Percentiles rank a stretch among this genome's conserved stretches.
Evolutionary conservation across 164 flowering plant species (phyloP).

Genomic region (Nelumbo lutea): DNA sequence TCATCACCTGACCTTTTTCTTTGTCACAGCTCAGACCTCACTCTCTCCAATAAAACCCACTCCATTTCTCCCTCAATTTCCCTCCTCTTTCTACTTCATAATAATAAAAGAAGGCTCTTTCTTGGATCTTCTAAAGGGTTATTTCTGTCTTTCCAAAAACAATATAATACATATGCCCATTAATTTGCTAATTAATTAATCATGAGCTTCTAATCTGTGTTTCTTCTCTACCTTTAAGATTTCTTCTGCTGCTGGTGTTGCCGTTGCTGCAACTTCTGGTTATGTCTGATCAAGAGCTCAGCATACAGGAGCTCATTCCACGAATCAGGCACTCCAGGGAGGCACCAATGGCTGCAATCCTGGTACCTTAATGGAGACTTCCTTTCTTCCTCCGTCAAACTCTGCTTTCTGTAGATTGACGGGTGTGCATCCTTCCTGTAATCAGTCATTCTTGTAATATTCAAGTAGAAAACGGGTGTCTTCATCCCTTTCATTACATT

Average conservation of each 20-base stretch:
- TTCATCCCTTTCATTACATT: constrained; percentile 10
- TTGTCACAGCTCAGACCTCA: too few relatives aligned
- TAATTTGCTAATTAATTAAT: too few relatives aligned
- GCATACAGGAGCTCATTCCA: constrained; percentile 17
- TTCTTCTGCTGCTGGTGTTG: background rate
- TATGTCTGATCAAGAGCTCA: background rate
- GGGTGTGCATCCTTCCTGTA: constrained; percentile 18
- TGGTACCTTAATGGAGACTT: constrained; percentile 5
- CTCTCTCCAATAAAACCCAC: too few relatives aligned
- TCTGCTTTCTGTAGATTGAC: constrained; percentile 11
- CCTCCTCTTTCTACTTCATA: too few relatives aligned
- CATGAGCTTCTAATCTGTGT: background rate
- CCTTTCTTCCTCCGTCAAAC: constrained; percentile 8
- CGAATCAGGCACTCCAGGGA: constrained; percentile 17
- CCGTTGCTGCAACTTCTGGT: background rate
- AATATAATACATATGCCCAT: too few relatives aligned
- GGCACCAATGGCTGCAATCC: constrained; percentile 19
- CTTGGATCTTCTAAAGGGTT: too few relatives aligned
- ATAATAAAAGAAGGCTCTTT: too few relatives aligned
- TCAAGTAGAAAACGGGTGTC: constrained; percentile 10
- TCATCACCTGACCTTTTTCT: too few relatives aligned
- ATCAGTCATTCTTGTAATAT: constrained; percentile 14
- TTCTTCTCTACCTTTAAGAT: background rate
- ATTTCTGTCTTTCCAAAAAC: too few relatives aligned
- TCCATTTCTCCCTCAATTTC: too few relatives aligned